Evolutionary conservation across 164 flowering plant species (phyloP).

Genomic region (Houttuynia cordata): DNA sequence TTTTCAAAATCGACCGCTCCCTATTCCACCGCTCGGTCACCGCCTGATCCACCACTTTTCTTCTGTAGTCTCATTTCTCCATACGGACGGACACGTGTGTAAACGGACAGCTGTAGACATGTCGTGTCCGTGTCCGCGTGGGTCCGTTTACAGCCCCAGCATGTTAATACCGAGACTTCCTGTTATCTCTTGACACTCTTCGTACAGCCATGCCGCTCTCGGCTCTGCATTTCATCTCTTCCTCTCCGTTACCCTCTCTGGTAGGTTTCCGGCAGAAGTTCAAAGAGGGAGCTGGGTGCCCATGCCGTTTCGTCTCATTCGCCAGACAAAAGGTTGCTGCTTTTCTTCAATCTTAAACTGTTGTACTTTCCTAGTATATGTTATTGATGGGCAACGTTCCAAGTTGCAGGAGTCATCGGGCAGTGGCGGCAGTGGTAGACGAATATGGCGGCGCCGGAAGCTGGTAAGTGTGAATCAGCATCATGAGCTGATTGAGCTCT

Average conservation of each 20-base stretch:
- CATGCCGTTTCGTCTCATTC: background rate
- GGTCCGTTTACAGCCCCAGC: too few relatives aligned
- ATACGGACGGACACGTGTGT: too few relatives aligned
- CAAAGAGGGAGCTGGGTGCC: background rate
- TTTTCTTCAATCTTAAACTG: too few relatives aligned
- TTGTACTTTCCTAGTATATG: background rate
- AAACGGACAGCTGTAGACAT: too few relatives aligned
- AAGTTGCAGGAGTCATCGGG: constrained; percentile 16
- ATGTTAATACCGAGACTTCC: too few relatives aligned
- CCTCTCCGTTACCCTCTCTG: background rate
- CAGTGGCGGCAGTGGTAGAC: constrained; percentile 19
- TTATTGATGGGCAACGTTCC: background rate
- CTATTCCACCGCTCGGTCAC: too few relatives aligned
- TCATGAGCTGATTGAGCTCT: too few relatives aligned
- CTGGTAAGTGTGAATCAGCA: constrained; percentile 24
- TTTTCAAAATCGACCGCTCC: too few relatives aligned
- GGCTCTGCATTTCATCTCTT: background rate
- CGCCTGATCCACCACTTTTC: too few relatives aligned
- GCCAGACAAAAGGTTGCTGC: background rate
- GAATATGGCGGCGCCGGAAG: constrained; percentile 64
- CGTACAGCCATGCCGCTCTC: constrained; percentile 10
- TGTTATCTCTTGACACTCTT: too few relatives aligned
- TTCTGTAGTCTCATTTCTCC: too few relatives aligned
- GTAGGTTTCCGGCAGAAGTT: constrained; percentile 2
- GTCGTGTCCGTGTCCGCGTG: too few relatives aligned